Evolutionary conservation across 352 stramenopile species (phyloP), one percentile per base, ranked within the genome.

Genomic region (Phytophthora meadii): DNA sequence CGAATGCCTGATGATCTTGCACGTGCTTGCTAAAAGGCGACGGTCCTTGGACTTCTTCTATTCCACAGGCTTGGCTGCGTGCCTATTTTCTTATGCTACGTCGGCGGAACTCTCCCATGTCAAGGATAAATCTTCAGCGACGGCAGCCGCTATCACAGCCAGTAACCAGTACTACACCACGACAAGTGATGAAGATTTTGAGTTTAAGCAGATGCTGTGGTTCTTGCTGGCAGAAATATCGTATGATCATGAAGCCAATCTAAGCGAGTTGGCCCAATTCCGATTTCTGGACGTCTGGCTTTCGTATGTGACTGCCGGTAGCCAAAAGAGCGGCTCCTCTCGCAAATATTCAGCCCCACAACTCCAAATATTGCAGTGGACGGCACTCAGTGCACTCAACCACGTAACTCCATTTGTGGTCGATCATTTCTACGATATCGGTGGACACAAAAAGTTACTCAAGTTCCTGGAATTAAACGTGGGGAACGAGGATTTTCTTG

Each of bases 201-300:
- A 94, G 65, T 91, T 94, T 68, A 94, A 94, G 70, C 84, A 90
- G 57, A 75, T 84, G 61, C 52, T 93, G 10, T 94, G 84, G 86
- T 75, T 82, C 41, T 19, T 93, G 10, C 53, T 94, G 11, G 76
- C 82, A 1, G 73, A 83, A n/a, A 74, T 91, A 39, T 56, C 68
- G 19, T 70, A 47, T n/a, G 80, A 68, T 41, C 73, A 92, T 54
- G 66, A 71, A 48, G 74, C 76, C 37, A 92, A 89, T 50, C 53
- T 82, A 7, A 70, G 70, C 19, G 74, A 89, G 28, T 58, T 95
- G 11, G 66, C 82, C 27, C 79, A 92, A 58, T 93, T 90, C 39
- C 72, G 79, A n/a, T 91, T 93, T 25, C 4, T 89, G 3, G 81
- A 93, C 25, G 72, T 81, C 9, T 68, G 88, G 49, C 50, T 95